A percentile compares a stretch with the other conserved stretches of the same genome.
phyloP scores from a whole-genome alignment of 2,329 filamentous ascomycete species.

The Trichophyton mentagrophytes region DNA sequence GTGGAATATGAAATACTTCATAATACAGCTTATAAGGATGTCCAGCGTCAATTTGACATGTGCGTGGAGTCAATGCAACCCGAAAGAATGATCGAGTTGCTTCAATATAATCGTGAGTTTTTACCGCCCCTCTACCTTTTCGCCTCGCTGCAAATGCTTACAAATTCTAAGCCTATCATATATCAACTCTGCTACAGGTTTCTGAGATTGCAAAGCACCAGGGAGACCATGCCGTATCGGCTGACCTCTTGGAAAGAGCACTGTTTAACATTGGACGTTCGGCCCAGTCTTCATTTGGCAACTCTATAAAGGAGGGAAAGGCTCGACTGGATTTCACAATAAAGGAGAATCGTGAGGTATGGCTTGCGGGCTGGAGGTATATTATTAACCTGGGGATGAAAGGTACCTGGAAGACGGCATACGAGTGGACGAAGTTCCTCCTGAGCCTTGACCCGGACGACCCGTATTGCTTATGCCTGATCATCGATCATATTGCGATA shows the following conservation, averaged over 20 bases:
- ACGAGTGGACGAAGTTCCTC: slow-evolving; percentile 85
- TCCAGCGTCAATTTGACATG: slow-evolving; percentile 63
- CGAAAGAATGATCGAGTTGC: slow-evolving; percentile 62
- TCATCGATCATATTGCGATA: slow-evolving; percentile 75
- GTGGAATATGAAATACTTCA: slow-evolving; percentile 69
- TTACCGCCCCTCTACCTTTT: background rate
- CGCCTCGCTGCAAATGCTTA: slow-evolving; percentile 14
- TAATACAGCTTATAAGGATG: slow-evolving; percentile 56
- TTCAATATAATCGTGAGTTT: slow-evolving; percentile 48
- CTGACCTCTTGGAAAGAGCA: slow-evolving; percentile 78
- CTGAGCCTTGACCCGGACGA: slow-evolving; percentile 63
- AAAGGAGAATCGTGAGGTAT: slow-evolving; percentile 84
- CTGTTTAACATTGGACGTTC: slow-evolving; percentile 89
- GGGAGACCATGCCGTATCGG: slow-evolving; percentile 70
- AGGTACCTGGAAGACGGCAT: slow-evolving; percentile 83
- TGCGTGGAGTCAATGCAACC: slow-evolving; percentile 77
- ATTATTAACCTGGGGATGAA: slow-evolving; percentile 74
- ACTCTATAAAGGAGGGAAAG: slow-evolving; percentile 61
- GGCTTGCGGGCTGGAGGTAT: slow-evolving; percentile 80
- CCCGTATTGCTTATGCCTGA: slow-evolving; percentile 68
- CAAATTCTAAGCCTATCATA: slow-evolving; percentile 56
- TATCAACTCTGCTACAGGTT: slow-evolving; percentile 85
- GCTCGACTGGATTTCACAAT: slow-evolving; percentile 69
- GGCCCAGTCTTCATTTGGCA: slow-evolving; percentile 67
- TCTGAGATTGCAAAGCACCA: slow-evolving; percentile 87